phyloP scores from a whole-genome alignment of 768 basidiomycete species.

The Sutorius australiensis region DNA sequence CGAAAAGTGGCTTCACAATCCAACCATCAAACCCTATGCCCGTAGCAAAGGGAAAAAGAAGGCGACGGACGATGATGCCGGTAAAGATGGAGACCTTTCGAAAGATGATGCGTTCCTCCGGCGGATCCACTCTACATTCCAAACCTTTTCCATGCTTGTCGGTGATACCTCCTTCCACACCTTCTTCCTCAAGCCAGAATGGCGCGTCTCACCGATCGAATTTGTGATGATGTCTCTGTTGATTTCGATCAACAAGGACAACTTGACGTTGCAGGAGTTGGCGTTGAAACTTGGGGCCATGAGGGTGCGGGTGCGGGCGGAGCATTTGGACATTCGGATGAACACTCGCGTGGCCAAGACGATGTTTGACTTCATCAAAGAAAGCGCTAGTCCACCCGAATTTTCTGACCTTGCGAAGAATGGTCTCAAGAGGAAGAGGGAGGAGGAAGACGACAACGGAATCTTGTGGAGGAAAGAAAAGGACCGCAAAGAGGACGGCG shows the following conservation, averaged over 20 bases:
- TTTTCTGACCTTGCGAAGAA: not conserved
- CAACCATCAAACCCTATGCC: slow-evolving; percentile 6
- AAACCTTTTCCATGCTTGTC: slow-evolving; percentile 45
- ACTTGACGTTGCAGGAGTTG: slow-evolving; percentile 37
- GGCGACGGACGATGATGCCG: slow-evolving; percentile 1
- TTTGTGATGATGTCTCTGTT: slow-evolving; percentile 56
- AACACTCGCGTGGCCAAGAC: slow-evolving; percentile 56
- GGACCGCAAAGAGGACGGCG: slow-evolving; percentile 11
- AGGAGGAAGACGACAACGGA: slow-evolving; percentile 11
- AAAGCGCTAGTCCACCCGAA: slow-evolving; percentile 4
- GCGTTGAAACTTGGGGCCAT: slow-evolving; percentile 46
- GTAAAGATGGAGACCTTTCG: slow-evolving; percentile 19
- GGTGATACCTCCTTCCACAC: slow-evolving; percentile 32
- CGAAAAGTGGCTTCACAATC: slow-evolving; percentile 48
- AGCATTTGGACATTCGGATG: slow-evolving; percentile 63
- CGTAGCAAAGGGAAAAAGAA: slow-evolving; percentile 23
- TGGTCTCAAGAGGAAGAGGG: slow-evolving; percentile 25
- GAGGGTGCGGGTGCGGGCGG: slow-evolving; percentile 49
- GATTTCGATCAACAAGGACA: slow-evolving; percentile 46
- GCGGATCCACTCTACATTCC: slow-evolving; percentile 41
- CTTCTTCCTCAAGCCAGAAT: slow-evolving; percentile 38
- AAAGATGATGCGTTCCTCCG: slow-evolving; percentile 33
- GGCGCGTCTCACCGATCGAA: slow-evolving; percentile 65
- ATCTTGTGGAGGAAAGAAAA: slow-evolving; percentile 11
- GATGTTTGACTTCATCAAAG: slow-evolving; percentile 50